Base-by-base conservation (phyloP, 306 rosid species). In the Macrotyloma uniflorum region DNA sequence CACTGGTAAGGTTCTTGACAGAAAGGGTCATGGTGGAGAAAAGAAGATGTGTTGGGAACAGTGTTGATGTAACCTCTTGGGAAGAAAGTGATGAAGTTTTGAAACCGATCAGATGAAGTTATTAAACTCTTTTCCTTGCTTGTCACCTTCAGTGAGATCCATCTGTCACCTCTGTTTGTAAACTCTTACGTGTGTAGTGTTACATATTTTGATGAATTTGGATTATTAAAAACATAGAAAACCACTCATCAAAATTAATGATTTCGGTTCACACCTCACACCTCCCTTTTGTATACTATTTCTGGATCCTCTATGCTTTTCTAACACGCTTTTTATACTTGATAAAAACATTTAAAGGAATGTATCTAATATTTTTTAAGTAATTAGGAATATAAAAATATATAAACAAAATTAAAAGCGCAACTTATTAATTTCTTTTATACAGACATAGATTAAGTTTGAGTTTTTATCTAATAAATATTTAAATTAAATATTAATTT, bases 11-110 rank as follows among this genome's bases (percentile, higher is more conserved):
- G 49, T 70, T 82, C 18, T 77, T 76, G 19, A 19, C 24, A 3
- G 23, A 1, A 7, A 38, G 33, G 58, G 51, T 23, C 68, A 66
- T 80, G 72, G 36, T 45, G 36, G 54, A 55, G 74, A 57, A 13
- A 38, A 28, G 30, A 0, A 59, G 36, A 0, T 40, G 70, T 5
- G 18, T 18, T 49, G 19, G 40, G 38, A 64, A 14, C 42, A 40
- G 4, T 73, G 45, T 32, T 22, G 71, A 43, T 11, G 45, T 18
- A 50, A 15, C 15, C 18, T 63, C 75, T 68, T 72, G 64, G 58
- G 35, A 53, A 0, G 8, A 47, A 30, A 46, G 15, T 5, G 18
- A 28, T 2, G 4, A 2, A 13, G 1, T 33, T 11, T 5, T 49
- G 5, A 70, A 35, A 24, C 43, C 8, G 74, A 38, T 40, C 22